Evolutionary conservation across 2,329 filamentous ascomycete species (phyloP).

Genomic region (Aphanoascus verrucosus): DNA sequence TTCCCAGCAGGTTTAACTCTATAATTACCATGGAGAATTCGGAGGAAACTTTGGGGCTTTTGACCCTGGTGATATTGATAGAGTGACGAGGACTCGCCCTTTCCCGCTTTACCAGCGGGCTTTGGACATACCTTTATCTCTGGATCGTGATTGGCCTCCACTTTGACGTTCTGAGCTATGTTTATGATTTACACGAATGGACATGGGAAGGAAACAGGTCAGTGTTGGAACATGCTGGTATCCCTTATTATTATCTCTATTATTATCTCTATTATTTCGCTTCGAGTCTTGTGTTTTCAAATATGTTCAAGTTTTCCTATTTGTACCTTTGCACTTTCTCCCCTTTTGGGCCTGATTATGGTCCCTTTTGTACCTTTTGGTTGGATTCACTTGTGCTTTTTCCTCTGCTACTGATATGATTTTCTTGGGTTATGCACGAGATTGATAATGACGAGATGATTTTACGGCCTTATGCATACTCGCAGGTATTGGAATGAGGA

Average conservation of each 20-base stretch:
- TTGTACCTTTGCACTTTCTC: constrained; percentile 6
- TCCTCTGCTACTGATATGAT: background rate
- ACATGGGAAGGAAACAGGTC: background rate
- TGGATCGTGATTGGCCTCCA: background rate
- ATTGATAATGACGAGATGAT: constrained; percentile 8
- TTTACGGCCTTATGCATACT: background rate
- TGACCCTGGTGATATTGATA: background rate
- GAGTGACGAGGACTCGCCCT: background rate
- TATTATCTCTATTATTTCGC: background rate
- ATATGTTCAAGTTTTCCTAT: background rate
- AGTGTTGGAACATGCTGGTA: background rate
- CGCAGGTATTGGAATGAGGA: background rate
- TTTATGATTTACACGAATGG: background rate
- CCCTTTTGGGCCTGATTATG: background rate
- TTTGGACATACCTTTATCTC: background rate
- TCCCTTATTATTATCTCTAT: background rate
- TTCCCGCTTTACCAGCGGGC: background rate
- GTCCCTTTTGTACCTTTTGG: background rate
- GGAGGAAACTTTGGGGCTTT: background rate
- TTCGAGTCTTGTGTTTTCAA: constrained; percentile 1
- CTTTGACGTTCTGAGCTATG: background rate
- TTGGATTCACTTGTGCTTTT: background rate
- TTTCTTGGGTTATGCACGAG: background rate
- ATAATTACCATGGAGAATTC: background rate
- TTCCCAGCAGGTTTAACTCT: background rate